Evolutionary conservation across 176 grass and related monocot species (phyloP).

Genomic region (Triticum timopheevii): DNA sequence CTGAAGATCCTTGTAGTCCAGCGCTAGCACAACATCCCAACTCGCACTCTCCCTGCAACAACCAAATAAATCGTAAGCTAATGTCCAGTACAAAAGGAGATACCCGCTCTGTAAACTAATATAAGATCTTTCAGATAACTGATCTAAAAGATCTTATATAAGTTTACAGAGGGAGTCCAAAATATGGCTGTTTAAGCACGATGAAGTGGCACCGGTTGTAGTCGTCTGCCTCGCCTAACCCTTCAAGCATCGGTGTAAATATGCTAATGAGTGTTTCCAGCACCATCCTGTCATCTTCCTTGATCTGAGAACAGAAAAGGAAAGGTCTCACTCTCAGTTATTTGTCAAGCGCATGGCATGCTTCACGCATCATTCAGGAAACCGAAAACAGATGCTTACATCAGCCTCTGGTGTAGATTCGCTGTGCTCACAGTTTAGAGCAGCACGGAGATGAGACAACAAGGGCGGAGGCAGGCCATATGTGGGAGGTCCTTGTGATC

Average conservation of each 20-base stretch:
- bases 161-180: too few species aligned
- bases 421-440: constrained; percentile 44
- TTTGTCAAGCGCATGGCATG: background rate
- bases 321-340: background rate
- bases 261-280: constrained; percentile 74
- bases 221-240: constrained; percentile 44
- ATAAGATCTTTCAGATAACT: too few species aligned
- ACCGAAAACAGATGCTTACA: constrained; percentile 36
- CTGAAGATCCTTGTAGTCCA: constrained; percentile 72
- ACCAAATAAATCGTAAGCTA: background rate
- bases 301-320: constrained; percentile 23
- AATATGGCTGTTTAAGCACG: background rate
- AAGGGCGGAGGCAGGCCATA: constrained; percentile 71
- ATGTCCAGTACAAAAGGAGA: background rate
- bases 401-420: constrained; percentile 36
- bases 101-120: too few species aligned
- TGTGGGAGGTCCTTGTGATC: constrained; percentile 23
- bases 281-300: constrained; percentile 68
- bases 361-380: background rate
- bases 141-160: too few species aligned
- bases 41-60: constrained; percentile 43
- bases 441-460: constrained; percentile 63
- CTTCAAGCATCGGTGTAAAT: constrained; percentile 86
- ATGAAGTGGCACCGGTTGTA: constrained; percentile 29
- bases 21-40: constrained; percentile 75